Evolutionary conservation across 192 early-diverging fungal species (phyloP).

Genomic region (Gigaspora rosea): DNA sequence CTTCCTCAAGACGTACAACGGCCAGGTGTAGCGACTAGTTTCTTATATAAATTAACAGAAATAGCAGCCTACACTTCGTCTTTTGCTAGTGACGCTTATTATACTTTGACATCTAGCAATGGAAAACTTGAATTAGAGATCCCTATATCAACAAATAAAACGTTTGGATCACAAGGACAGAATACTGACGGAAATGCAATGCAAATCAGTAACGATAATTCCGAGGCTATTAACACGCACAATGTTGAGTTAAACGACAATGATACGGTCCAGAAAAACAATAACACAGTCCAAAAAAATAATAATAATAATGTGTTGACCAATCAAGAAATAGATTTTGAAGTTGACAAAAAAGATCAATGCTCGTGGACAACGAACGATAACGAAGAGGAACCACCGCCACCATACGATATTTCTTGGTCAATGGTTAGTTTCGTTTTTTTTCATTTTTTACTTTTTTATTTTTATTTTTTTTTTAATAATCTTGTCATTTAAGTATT

Average conservation of each 20-base stretch:
- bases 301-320: neutral
- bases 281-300: neutral
- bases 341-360: conserved; percentile 15
- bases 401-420: conserved; percentile 35
- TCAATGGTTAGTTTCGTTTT: neutral
- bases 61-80: conserved; percentile 17
- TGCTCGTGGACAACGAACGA: neutral
- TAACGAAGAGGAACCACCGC: conserved; percentile 27
- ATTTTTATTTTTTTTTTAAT: neutral
- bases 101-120: conserved; percentile 14
- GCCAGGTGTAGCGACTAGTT: conserved; percentile 19
- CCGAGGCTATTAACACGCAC: too few relatives aligned
- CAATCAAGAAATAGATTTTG: neutral
- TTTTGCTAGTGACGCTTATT: conserved; percentile 4
- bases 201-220: too few relatives aligned
- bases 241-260: neutral
- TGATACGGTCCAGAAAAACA: neutral
- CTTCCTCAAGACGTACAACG: too few relatives aligned
- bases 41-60: conserved; percentile 27
- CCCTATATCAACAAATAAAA: too few relatives aligned
- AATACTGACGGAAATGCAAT: too few relatives aligned
- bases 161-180: too few relatives aligned
- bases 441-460: neutral
- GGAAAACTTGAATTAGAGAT: neutral
- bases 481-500: neutral